Conservation (phyloP, 2,329 filamentous ascomycete species). For the Talaromyces marneffei region DNA sequence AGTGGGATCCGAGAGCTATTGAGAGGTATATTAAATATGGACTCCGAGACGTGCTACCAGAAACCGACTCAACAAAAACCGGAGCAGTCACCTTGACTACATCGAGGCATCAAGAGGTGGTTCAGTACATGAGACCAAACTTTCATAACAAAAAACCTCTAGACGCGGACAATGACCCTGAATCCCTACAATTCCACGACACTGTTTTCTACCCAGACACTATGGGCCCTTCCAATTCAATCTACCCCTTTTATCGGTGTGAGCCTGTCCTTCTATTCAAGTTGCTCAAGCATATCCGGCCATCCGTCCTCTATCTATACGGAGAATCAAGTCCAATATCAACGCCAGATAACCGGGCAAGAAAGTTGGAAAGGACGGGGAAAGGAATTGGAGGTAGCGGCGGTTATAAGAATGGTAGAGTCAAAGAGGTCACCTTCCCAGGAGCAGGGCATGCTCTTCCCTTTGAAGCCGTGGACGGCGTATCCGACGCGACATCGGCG, state of each 20-base stretch:
- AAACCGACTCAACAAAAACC: conserved; percentile 37
- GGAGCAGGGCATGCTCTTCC: not conserved
- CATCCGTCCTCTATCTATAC: not conserved
- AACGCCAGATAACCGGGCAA: not conserved
- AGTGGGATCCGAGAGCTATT: not conserved
- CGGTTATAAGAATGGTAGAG: not conserved
- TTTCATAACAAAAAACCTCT: not conserved
- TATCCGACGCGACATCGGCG: not conserved
- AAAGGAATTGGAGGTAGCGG: not conserved
- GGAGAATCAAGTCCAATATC: not conserved
- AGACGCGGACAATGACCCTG: not conserved
- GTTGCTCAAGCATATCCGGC: not conserved
- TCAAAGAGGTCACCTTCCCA: not conserved
- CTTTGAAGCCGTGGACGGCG: not conserved
- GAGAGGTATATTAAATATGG: not conserved
- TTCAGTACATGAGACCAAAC: not conserved
- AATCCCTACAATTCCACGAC: not conserved
- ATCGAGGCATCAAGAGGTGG: not conserved
- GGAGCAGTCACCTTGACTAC: not conserved
- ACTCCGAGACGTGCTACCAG: not conserved
- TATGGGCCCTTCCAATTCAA: not conserved
- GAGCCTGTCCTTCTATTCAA: not conserved
- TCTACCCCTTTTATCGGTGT: not conserved
- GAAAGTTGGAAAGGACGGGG: not conserved
- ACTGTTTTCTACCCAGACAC: not conserved